Conservation (phyloP, 2,329 filamentous ascomycete species). For the Fusarium transvaalense region DNA sequence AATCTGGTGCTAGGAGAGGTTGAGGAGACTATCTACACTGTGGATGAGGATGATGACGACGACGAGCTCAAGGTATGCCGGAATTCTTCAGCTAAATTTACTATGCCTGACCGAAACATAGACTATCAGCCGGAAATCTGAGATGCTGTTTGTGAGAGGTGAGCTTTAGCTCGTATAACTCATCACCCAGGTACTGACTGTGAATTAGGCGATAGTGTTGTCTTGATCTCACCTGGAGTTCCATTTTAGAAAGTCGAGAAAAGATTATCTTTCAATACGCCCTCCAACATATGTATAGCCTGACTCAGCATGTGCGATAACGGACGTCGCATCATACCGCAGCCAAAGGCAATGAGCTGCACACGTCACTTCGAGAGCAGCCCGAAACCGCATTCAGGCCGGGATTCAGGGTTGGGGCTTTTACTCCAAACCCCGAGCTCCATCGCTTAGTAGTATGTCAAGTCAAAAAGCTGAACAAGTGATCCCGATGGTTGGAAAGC, state of each 20-base stretch:
- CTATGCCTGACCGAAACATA: constrained; percentile 53
- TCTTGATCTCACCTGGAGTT: constrained; percentile 75
- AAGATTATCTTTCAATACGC: constrained; percentile 6
- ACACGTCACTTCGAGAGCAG: constrained; percentile 5
- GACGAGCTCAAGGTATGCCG: constrained; percentile 77
- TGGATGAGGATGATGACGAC: constrained; percentile 92
- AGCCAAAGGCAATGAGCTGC: constrained; percentile 15
- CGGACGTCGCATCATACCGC: not conserved
- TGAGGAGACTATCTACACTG: constrained; percentile 94
- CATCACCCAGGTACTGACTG: constrained; percentile 40
- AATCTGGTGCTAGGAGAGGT: constrained; percentile 96
- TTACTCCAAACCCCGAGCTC: not conserved
- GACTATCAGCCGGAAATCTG: constrained; percentile 96
- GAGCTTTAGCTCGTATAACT: constrained; percentile 49
- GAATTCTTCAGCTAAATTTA: not conserved
- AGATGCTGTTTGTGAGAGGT: constrained; percentile 99
- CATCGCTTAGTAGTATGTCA: not conserved
- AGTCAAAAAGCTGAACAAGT: constrained; percentile 10
- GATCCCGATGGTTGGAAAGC: constrained; percentile 10
- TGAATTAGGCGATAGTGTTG: constrained; percentile 74
- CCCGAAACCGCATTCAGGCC: not conserved
- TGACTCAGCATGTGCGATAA: constrained; percentile 7
- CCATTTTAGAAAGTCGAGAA: constrained; percentile 44
- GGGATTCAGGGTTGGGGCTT: not conserved
- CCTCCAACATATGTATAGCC: not conserved